phyloP scores from a whole-genome alignment of 2,329 filamentous ascomycete species.

The Leptographium wingfieldii region DNA sequence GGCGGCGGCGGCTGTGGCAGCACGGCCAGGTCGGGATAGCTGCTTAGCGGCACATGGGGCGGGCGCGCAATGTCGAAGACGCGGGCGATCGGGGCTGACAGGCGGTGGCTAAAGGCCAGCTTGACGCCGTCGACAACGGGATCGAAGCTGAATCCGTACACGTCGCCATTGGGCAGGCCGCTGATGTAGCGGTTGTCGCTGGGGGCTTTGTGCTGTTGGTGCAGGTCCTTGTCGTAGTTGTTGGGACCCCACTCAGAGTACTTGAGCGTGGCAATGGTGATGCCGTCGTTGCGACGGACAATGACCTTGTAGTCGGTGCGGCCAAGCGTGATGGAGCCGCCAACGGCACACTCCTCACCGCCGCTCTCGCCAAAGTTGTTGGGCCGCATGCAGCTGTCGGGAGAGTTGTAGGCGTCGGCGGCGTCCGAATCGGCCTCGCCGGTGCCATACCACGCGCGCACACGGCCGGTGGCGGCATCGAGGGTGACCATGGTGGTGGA shows the following conservation, averaged over 20 bases:
- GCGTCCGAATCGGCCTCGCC: constrained; percentile 33
- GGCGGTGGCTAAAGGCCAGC: constrained; percentile 53
- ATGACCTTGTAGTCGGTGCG: constrained; percentile 81
- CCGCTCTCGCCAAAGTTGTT: constrained; percentile 52
- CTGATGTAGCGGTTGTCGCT: constrained; percentile 86
- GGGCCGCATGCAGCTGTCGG: constrained; percentile 62
- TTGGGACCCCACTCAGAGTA: constrained; percentile 95
- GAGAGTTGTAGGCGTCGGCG: constrained; percentile 44
- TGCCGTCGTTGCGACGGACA: constrained; percentile 64
- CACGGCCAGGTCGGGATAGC: constrained; percentile 65
- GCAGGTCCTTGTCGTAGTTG: constrained; percentile 76
- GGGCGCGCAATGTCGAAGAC: constrained; percentile 83
- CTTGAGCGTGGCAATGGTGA: constrained; percentile 74
- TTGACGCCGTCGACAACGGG: constrained; percentile 23
- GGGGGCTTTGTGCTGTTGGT: constrained; percentile 65
- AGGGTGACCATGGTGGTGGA: constrained; percentile 81
- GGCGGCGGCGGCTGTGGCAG: constrained; percentile 73
- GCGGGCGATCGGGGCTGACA: constrained; percentile 66
- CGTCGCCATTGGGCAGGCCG: constrained; percentile 69
- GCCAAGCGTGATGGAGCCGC: constrained; percentile 70
- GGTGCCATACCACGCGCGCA: constrained; percentile 75
- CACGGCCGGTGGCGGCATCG: constrained; percentile 71
- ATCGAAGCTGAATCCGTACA: constrained; percentile 67
- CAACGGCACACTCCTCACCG: constrained; percentile 64
- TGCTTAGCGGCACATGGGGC: constrained; percentile 45